A percentile compares a stretch with the other conserved stretches of the same genome.
Conservation (phyloP, 192 early-diverging fungal species). For the Entrophospora sp. region DNA sequence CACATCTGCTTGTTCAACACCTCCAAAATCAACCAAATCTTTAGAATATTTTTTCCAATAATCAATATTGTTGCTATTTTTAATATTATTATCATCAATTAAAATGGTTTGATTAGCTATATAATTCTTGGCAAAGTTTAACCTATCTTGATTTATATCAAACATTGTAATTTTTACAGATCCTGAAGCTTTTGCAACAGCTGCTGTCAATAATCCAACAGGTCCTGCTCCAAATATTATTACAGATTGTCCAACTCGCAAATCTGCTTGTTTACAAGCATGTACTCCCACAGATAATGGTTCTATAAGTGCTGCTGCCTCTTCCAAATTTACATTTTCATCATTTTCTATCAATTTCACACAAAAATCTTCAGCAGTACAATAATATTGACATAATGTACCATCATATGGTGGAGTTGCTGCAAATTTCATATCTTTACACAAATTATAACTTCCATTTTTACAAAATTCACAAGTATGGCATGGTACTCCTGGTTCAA, state of each 20-base stretch:
- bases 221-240: slow-evolving; percentile 42
- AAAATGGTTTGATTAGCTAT: slow-evolving; percentile 14
- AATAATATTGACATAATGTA: slow-evolving; percentile 32
- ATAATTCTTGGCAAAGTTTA: slow-evolving; percentile 36
- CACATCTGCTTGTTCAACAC: slow-evolving; percentile 24
- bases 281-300: slow-evolving; percentile 37
- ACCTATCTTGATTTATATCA: slow-evolving; percentile 23
- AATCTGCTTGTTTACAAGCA: slow-evolving; percentile 25
- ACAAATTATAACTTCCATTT: slow-evolving; percentile 30
- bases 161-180: slow-evolving; percentile 31
- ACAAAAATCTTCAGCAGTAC: slow-evolving; percentile 34
- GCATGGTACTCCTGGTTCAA: slow-evolving; percentile 35
- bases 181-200: slow-evolving; percentile 36
- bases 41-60: slow-evolving; percentile 14
- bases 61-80: not conserved
- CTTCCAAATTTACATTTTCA: slow-evolving; percentile 20
- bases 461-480: slow-evolving; percentile 31
- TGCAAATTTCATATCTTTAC: slow-evolving; percentile 35
- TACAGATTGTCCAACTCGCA: slow-evolving; percentile 28
- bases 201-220: slow-evolving; percentile 30
- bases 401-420: slow-evolving; percentile 39
- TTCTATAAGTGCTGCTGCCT: slow-evolving; percentile 37
- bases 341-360: slow-evolving; percentile 32
- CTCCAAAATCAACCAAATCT: not conserved
- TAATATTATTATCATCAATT: not conserved